Evolutionary conservation across 2,329 filamentous ascomycete genomes (phyloP), one percentile per base, ranked within the genome.

Genomic region (Cyphellophora attinorum): DNA sequence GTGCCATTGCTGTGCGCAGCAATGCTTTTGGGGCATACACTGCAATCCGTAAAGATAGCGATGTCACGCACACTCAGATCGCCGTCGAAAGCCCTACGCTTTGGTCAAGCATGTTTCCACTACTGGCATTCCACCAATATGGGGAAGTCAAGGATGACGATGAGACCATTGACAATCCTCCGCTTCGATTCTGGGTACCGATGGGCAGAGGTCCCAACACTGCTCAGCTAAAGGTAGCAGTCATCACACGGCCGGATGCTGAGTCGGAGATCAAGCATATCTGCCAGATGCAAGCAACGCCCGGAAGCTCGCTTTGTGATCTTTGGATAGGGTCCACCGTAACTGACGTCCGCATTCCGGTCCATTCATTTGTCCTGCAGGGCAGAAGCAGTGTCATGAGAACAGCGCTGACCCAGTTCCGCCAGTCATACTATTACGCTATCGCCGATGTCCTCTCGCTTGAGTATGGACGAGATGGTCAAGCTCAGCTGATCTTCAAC

Each of bases 21-120:
- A 96, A 91, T 19, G 75, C 81, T 0, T 93, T 84, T 58, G 91
- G 91, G 4, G 84, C 89, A 0, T 96, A 89, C 62, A 83, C 85
- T 19, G 86, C 85, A 3, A 73, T 94, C 29, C 77, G 91, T 30
- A 81, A 81, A 51, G 88, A 95, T 49, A 85, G 79, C 43, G 78
- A 88, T 51, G 77, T 93, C 17, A 84, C 88, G 36, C 77, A 75
- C 33, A 76, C 81, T 14, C 72, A 78, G 44, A 76, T 94, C 23
- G 60, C 65, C 6, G 70, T 93, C 19, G 68, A 73, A 19, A 67
- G 70, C n/a, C 74, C 76, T 38, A 74, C 67, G 0, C 60, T 96
- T 1, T 85, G 82, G 79, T 67, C 79, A 19, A 81, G 94, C 46
- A 43, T 94, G 3, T 67, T 72, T 18, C 70, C 76, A 0, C 61